These are phyloP conservation scores for Asterochloris sp. DNA, from an alignment of 139 green algal genomes.

Conservation along the genomic window DNA sequence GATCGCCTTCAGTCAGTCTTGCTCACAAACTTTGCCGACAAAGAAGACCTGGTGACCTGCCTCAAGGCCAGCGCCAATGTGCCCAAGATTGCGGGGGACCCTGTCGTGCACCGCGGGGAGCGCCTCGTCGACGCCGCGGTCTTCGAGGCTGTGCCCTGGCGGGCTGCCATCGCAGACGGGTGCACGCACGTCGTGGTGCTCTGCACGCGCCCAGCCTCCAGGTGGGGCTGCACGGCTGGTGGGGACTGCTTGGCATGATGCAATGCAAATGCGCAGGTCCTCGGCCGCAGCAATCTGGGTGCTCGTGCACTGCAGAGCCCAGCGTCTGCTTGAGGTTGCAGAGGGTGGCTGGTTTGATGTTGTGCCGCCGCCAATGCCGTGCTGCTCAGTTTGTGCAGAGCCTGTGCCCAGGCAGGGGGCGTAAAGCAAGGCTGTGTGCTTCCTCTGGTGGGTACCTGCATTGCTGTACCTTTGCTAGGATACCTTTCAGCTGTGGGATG, in stretches of 20 bases:
- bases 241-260: constrained; percentile 11
- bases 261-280: background rate
- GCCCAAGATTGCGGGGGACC: constrained; percentile 64
- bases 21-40: constrained; percentile 48
- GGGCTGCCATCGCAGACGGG: constrained; percentile 65
- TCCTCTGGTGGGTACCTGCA: too few relatives aligned
- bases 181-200: constrained; percentile 84
- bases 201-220: constrained; percentile 48
- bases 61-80: constrained; percentile 79
- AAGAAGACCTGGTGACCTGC: constrained; percentile 61
- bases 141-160: constrained; percentile 71
- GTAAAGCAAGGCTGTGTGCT: too few relatives aligned
- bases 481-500: too few relatives aligned
- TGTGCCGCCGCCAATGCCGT: too few relatives aligned
- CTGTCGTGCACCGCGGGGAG: constrained; percentile 46
- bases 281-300: too few relatives aligned
- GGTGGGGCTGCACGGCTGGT: constrained; percentile 7
- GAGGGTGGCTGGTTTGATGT: too few relatives aligned
- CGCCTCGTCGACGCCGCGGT: constrained; percentile 84
- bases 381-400: too few relatives aligned
- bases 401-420: too few relatives aligned
- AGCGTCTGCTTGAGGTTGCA: too few relatives aligned
- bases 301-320: too few relatives aligned
- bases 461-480: too few relatives aligned
- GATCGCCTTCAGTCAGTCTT: constrained; percentile 59